Evolutionary conservation across 2,329 filamentous ascomycete species (phyloP).

Genomic region (Arthrobotrys pseudoclavata): DNA sequence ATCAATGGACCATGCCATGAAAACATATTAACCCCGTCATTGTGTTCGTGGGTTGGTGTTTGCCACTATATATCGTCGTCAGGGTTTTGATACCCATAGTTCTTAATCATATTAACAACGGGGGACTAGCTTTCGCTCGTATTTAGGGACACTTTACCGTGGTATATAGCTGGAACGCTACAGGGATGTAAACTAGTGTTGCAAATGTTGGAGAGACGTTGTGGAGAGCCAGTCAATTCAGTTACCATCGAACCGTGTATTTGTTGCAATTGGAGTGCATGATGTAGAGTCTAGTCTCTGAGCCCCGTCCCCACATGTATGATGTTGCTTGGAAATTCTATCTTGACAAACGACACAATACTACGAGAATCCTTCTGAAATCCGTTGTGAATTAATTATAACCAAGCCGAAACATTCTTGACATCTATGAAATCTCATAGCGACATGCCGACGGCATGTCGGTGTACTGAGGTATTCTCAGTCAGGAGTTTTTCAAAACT

Average conservation of each 20-base stretch:
- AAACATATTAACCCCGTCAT: not conserved
- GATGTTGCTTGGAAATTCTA: not conserved
- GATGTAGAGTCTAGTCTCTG: not conserved
- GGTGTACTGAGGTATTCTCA: not conserved
- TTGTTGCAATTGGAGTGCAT: not conserved
- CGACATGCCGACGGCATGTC: slow-evolving; percentile 5
- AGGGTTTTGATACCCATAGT: not conserved
- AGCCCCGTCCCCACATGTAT: not conserved
- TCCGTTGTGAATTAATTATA: not conserved
- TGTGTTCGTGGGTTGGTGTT: not conserved
- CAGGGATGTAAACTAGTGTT: not conserved
- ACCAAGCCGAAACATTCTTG: not conserved
- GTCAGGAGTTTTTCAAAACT: not conserved
- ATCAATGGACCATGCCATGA: not conserved
- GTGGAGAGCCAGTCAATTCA: not conserved
- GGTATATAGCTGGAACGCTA: not conserved
- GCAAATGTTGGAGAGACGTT: not conserved
- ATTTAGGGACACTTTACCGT: not conserved
- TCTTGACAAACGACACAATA: too few species aligned
- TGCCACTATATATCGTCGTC: not conserved
- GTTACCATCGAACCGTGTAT: not conserved
- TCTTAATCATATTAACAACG: not conserved
- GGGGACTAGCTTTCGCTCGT: not conserved
- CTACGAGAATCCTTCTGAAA: not conserved
- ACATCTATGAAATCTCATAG: not conserved